These are phyloP conservation scores for Apophysomyces trapeziformis DNA, from an alignment of 371 early-diverging fungal genomes.

Conservation along the genomic window DNA sequence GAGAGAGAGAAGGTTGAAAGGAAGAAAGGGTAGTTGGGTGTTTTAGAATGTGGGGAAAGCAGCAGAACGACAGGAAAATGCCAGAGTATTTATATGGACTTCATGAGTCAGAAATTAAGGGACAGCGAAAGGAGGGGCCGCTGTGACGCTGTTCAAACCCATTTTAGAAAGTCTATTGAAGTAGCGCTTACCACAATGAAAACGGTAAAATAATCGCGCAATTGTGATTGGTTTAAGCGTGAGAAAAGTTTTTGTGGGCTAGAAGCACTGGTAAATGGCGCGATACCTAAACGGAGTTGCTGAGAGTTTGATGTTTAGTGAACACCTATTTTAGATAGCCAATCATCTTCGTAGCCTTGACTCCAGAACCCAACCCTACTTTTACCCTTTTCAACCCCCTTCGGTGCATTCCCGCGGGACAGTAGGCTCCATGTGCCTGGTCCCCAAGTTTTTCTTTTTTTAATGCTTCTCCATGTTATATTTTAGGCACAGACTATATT, in stretches of 20 bases:
- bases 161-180: background rate
- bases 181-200: background rate
- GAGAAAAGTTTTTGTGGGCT: conserved; percentile 6
- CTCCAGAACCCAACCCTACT: conserved; percentile 11
- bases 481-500: background rate
- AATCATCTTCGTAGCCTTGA: background rate
- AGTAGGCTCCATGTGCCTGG: background rate
- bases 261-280: conserved; percentile 5
- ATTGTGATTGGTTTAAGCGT: conserved; percentile 11
- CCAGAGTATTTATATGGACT: conserved; percentile 10
- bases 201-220: conserved; percentile 8
- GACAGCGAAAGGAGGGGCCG: background rate
- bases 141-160: conserved; percentile 2
- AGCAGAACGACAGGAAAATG: conserved; percentile 10
- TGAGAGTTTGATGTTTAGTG: background rate
- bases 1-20: background rate
- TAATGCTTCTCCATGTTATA: background rate
- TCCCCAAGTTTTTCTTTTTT: background rate
- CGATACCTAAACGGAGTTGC: conserved; percentile 10
- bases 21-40: background rate
- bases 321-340: conserved; percentile 1
- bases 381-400: conserved; percentile 9
- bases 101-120: conserved; percentile 10
- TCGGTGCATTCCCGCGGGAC: conserved; percentile 9
- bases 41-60: conserved; percentile 8